Conservation (phyloP, 768 basidiomycete genomes). For the Leccinum sublutescens region DNA sequence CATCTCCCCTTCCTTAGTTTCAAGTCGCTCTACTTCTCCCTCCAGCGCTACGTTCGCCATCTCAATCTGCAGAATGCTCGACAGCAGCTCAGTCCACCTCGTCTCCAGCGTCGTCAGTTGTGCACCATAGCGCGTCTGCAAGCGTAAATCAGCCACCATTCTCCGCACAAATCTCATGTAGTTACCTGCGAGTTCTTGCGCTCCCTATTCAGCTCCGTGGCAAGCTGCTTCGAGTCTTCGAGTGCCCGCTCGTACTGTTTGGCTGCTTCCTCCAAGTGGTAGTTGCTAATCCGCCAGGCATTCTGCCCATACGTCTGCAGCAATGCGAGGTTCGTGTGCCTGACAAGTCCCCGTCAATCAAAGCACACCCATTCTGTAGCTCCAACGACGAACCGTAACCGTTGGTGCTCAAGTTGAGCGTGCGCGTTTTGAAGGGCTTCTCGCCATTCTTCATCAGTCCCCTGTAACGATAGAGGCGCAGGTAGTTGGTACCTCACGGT, state of each 20-base stretch:
- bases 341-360: constrained; percentile 31
- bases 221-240: constrained; percentile 76
- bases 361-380: neutral
- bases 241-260: constrained; percentile 67
- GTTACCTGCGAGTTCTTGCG: constrained; percentile 82
- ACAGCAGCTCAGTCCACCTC: constrained; percentile 91
- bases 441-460: constrained; percentile 75
- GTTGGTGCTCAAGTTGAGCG: constrained; percentile 84
- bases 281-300: constrained; percentile 91
- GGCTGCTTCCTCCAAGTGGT: constrained; percentile 74
- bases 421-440: constrained; percentile 72
- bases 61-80: constrained; percentile 88
- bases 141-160: neutral
- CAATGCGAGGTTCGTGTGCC: constrained; percentile 80
- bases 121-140: constrained; percentile 71
- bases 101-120: constrained; percentile 82
- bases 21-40: constrained; percentile 66
- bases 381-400: constrained; percentile 54
- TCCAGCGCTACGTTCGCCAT: constrained; percentile 92
- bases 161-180: neutral
- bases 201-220: constrained; percentile 83
- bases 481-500: constrained; percentile 72
- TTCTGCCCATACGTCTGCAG: constrained; percentile 87
- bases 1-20: constrained; percentile 60
- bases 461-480: constrained; percentile 57